Evolutionary conservation across 192 early-diverging fungal species (phyloP).

Genomic region (Linnemannia zychae): DNA sequence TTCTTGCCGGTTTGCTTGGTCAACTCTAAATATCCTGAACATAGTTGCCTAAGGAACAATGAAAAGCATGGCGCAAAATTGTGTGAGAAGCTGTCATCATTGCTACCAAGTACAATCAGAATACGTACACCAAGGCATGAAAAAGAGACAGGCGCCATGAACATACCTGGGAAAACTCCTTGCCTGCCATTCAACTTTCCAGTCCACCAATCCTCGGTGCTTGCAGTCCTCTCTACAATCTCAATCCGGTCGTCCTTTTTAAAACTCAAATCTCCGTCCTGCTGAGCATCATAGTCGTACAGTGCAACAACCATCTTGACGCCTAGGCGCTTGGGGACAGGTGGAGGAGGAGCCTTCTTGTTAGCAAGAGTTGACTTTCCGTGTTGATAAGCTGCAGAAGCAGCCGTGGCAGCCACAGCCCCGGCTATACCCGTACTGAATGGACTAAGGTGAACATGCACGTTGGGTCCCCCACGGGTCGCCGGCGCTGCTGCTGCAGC

Average conservation of each 20-base stretch:
- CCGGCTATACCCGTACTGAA: conserved; percentile 46
- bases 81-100: not conserved
- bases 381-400: conserved; percentile 20
- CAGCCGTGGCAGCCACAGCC: conserved; percentile 40
- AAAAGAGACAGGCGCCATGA: not conserved
- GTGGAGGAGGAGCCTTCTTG: conserved; percentile 57
- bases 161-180: conserved; percentile 84
- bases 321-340: conserved; percentile 34
- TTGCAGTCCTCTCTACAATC: conserved; percentile 71
- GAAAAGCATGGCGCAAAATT: not conserved
- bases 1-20: not conserved
- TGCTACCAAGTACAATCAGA: not conserved
- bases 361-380: conserved; percentile 12
- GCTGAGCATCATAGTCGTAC: conserved; percentile 84
- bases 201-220: conserved; percentile 88
- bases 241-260: conserved; percentile 79
- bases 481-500: conserved; percentile 3
- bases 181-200: conserved; percentile 70
- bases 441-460: conserved; percentile 46
- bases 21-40: conserved; percentile 30
- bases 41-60: conserved; percentile 29
- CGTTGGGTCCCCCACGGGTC: conserved; percentile 29
- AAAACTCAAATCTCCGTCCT: conserved; percentile 80
- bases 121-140: not conserved
- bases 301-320: conserved; percentile 75